These are phyloP conservation scores for Glonium stellatum DNA, from an alignment of 495 filamentous ascomycete species.

Conservation along the genomic window DNA sequence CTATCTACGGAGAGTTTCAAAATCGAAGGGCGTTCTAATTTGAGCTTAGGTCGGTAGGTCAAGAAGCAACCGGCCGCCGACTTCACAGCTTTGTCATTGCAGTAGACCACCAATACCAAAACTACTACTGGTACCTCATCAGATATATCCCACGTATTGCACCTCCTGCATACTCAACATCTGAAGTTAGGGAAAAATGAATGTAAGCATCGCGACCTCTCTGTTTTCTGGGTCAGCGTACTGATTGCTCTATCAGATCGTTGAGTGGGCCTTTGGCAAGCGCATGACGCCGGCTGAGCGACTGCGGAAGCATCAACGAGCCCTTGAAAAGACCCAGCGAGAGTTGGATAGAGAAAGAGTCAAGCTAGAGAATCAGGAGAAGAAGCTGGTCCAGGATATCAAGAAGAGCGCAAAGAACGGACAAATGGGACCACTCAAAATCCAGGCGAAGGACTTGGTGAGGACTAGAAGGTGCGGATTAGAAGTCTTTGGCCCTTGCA, in stretches of 20 bases:
- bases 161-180: neutral
- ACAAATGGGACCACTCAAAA: constrained; percentile 91
- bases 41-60: too few relatives aligned
- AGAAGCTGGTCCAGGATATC: constrained; percentile 90
- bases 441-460: constrained; percentile 95
- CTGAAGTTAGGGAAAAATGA: constrained; percentile 43
- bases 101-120: neutral
- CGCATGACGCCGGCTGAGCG: constrained; percentile 96
- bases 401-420: constrained; percentile 97
- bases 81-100: neutral
- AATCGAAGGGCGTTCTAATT: too few relatives aligned
- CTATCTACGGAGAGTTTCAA: too few relatives aligned
- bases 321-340: constrained; percentile 92
- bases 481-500: neutral
- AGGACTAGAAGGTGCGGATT: constrained; percentile 56
- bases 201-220: constrained; percentile 39
- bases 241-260: constrained; percentile 50
- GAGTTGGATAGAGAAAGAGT: constrained; percentile 89
- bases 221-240: neutral
- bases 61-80: too few relatives aligned
- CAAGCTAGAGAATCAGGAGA: constrained; percentile 97
- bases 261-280: constrained; percentile 98
- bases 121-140: neutral
- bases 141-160: too few relatives aligned
- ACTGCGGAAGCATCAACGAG: constrained; percentile 91